Evolutionary conservation across 345 rosid species (phyloP), one percentile per base, ranked within the genome.

Genomic region (Fremontodendron californicum): DNA sequence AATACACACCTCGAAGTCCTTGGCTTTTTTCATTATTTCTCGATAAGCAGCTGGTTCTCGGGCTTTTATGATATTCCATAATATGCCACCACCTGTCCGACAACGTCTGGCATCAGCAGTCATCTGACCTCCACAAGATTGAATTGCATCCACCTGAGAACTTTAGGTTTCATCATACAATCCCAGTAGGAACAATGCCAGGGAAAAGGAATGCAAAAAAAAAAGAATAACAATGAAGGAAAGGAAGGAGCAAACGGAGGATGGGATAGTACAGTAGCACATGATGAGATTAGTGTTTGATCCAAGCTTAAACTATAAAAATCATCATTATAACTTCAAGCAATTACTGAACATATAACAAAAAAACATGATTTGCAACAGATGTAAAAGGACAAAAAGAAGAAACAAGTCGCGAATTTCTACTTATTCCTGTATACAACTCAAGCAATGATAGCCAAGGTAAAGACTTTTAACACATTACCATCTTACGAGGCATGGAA

Each of bases 51-150:
- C 78, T 16, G 98, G 97, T 78, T 90, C 93, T 81, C 91, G 89
- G 9, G 88, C 83, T 94, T 92, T 92, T 79, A 96, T 85, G 78
- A 91, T 88, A 77, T 83, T 91, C 98, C 98, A 92, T 60, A 96
- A 76, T 69, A 96, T 81, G 21, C 99, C 99, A 75, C 97, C 98
- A 80, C 98, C 87, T 51, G 92, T 92, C 45, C 95, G 91, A 37
- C 35, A 78, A 21, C 97, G 93, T 80, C 79, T 87, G 37, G 97
- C 90, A 83, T 96, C 97, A 76, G 91, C 92, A 66, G 99, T 96
- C 87, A 80, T 89, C 88, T 96, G 97, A 70, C 99, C 99, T 54
- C 99, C 99, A 81, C 97, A 90, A 57, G 87, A 83, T 88, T 88
- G 97, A 75, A 93, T 78, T 39, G 90, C 97, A 79, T 84, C 90